Base-by-base conservation (phyloP, 331 rosid species). In the Phaseolus coccineus region DNA sequence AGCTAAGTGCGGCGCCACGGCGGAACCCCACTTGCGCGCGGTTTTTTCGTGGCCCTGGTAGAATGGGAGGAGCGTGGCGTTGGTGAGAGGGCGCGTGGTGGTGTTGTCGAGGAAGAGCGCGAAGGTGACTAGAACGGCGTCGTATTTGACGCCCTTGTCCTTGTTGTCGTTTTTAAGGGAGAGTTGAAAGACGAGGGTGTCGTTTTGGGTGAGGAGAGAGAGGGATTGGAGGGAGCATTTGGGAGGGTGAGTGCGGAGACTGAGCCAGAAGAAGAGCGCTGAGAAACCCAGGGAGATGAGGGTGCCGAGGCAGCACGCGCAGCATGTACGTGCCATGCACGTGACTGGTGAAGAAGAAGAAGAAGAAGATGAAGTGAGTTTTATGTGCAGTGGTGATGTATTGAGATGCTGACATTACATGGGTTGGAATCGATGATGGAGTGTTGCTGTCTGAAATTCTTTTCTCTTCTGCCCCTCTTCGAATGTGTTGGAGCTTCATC, bases 1-100 rank as follows among this genome's bases (percentile, higher is more conserved):
- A 5, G 37, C 61, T 15, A 61, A 66, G 19, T 8, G 37, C 0
- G 83, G 58, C 0, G 6, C 40, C 52, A 56, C 39, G 0, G 3
- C 22, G 10, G 67, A 3, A 55, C n/a, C 62, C 8, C 0, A 2
- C 77, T 56, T 89, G 37, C 3, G 56, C 5, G 90, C 85, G 42
- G 66, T 82, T 74, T 84, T 89, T 16, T 72, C 59, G 74, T 68
- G 90, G 3, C 96, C 96, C 81, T 89, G 96, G 48, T 84, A 80
- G 78, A 91, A 91, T 6, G 33, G 39, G 5, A 15, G 7, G 13
- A 87, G 51, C 0, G 39, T 69, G 2, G 57, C 3, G 55, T 47
- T 53, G 2, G 82, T 79, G 2, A 91, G 48, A 2, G 48, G 69
- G 3, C 9, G 46, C 33, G 74, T 78, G 47, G 24, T 51, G 56